Evolutionary conservation across 2,329 filamentous ascomycete species (phyloP).

Genomic region (Tolypocladium amazonense): DNA sequence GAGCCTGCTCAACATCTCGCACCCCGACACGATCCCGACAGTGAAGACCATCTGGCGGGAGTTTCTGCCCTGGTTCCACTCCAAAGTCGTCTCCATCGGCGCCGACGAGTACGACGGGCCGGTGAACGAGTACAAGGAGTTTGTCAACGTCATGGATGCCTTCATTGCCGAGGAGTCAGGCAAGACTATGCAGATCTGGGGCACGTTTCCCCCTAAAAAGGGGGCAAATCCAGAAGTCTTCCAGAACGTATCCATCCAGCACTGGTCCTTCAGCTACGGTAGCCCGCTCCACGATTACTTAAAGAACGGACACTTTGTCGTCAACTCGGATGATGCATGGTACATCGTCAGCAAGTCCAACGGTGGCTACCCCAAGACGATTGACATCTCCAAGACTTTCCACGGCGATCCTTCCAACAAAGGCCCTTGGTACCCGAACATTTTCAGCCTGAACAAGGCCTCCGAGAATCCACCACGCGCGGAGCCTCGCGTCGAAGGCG

Average conservation of each 20-base stretch:
- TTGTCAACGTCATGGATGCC: slow-evolving; percentile 30
- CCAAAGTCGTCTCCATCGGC: slow-evolving; percentile 42
- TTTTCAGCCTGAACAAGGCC: slow-evolving; percentile 10
- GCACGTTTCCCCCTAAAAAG: slow-evolving; percentile 23
- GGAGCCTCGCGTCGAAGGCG: slow-evolving; percentile 7
- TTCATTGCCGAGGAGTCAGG: slow-evolving; percentile 30
- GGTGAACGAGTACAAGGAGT: slow-evolving; percentile 37
- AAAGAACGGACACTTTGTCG: slow-evolving; percentile 10
- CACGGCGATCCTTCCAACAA: slow-evolving; percentile 13
- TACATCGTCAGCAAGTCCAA: slow-evolving; percentile 12
- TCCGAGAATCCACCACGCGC: slow-evolving; percentile 8
- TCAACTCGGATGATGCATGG: slow-evolving; percentile 14
- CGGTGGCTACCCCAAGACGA: slow-evolving; percentile 27
- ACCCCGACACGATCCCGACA: slow-evolving; percentile 40
- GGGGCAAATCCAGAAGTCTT: slow-evolving; percentile 2
- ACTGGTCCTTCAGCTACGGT: slow-evolving; percentile 19
- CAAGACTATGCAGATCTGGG: slow-evolving; percentile 43
- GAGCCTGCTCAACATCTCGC: slow-evolving; percentile 31
- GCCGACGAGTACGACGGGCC: slow-evolving; percentile 42
- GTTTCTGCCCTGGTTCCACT: slow-evolving; percentile 45
- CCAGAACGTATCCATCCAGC: slow-evolving; percentile 18
- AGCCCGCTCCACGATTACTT: slow-evolving; percentile 11
- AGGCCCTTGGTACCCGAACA: slow-evolving; percentile 9
- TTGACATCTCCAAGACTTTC: slow-evolving; percentile 30
- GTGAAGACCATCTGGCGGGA: slow-evolving; percentile 40